Evolutionary conservation across 495 filamentous ascomycete species (phyloP).

Genomic region (Xylaria flabelliformis): DNA sequence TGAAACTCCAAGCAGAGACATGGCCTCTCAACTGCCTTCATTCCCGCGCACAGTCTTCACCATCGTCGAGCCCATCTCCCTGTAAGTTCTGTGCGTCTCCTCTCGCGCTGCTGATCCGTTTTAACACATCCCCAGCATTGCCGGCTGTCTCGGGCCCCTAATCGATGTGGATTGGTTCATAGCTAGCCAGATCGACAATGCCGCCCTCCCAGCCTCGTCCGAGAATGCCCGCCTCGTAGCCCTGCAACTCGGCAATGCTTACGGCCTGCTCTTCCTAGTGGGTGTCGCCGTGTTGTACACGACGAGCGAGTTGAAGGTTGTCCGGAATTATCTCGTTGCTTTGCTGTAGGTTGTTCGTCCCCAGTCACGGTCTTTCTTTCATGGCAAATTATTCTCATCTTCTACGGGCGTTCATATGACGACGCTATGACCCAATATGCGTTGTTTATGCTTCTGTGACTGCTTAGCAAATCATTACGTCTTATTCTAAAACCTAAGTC

Average conservation of each 20-base stretch:
- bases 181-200: slow-evolving; percentile 59
- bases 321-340: slow-evolving; percentile 70
- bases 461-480: not conserved
- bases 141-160: slow-evolving; percentile 62
- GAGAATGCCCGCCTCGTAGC: slow-evolving; percentile 47
- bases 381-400: not conserved
- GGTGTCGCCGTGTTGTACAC: slow-evolving; percentile 65
- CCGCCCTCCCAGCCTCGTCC: slow-evolving; percentile 33
- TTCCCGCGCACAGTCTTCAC: slow-evolving; percentile 63
- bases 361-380: not conserved
- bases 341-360: slow-evolving; percentile 48
- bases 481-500: not conserved
- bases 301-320: slow-evolving; percentile 67
- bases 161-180: slow-evolving; percentile 65
- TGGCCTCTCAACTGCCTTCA: slow-evolving; percentile 59
- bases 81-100: slow-evolving; percentile 52
- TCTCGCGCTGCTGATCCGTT: slow-evolving; percentile 21
- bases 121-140: slow-evolving; percentile 44
- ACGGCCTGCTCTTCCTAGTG: slow-evolving; percentile 68
- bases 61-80: slow-evolving; percentile 70
- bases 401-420: not conserved
- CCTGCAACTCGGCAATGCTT: slow-evolving; percentile 69
- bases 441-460: not conserved
- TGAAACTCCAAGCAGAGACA: slow-evolving; percentile 29
- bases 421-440: not conserved